These are phyloP conservation scores for Rhododendron mucronatum DNA, from an alignment of 148 eudicot species.

Conservation along the genomic window DNA sequence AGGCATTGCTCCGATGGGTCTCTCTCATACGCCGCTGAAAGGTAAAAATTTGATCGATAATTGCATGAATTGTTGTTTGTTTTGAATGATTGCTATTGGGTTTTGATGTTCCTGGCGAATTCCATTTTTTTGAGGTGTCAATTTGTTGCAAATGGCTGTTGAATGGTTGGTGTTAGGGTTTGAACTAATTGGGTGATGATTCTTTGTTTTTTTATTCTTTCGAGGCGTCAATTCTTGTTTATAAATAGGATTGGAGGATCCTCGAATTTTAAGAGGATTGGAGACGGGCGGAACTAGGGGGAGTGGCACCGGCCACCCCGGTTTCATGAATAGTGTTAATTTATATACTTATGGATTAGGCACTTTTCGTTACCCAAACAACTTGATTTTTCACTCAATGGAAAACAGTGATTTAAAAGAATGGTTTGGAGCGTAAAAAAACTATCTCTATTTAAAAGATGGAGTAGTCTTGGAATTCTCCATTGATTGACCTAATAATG, in stretches of 20 bases:
- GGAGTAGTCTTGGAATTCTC: neutral
- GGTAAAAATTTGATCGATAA: constrained; percentile 29
- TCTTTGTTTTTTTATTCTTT: neutral
- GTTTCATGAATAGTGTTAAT: too few relatives aligned
- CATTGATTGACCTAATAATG: neutral
- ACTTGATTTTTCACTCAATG: too few relatives aligned
- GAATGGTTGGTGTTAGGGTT: neutral
- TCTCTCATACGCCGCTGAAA: constrained; percentile 51
- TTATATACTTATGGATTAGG: too few relatives aligned
- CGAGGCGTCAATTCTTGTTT: too few relatives aligned
- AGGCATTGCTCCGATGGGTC: constrained; percentile 81
- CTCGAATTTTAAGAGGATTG: too few relatives aligned
- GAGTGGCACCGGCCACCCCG: too few relatives aligned
- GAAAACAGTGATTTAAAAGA: too few relatives aligned
- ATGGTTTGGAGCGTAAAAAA: too few relatives aligned
- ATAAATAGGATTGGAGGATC: too few relatives aligned
- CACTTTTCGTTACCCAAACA: too few relatives aligned
- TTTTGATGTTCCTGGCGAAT: neutral
- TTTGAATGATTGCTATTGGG: neutral
- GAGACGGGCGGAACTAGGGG: too few relatives aligned
- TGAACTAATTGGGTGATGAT: neutral
- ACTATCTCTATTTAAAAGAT: too few relatives aligned
- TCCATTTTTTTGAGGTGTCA: neutral
- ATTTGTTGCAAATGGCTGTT: neutral
- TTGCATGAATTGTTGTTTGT: constrained; percentile 6